Percentiles rank a stretch among this genome's conserved stretches.
Evolutionary conservation across 2,329 filamentous ascomycete genomes (phyloP).

Genomic region (Fusarium sp.): DNA sequence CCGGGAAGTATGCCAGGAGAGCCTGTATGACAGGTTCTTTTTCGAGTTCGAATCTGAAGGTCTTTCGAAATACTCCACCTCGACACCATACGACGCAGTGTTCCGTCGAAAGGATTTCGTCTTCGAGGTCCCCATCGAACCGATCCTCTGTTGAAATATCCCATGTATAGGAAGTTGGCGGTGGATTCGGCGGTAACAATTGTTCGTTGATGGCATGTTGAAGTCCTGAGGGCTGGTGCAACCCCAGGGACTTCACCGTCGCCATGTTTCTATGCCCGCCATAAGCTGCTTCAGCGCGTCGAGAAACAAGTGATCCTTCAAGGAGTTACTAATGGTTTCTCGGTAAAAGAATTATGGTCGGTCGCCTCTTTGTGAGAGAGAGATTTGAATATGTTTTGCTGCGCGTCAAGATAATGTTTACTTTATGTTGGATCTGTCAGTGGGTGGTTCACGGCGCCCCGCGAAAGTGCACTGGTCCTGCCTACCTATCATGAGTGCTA

Average conservation of each 20-base stretch:
- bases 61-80: constrained; percentile 83
- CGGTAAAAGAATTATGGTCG: neutral
- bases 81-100: constrained; percentile 89
- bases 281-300: constrained; percentile 42
- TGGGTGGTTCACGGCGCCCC: constrained; percentile 22
- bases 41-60: constrained; percentile 87
- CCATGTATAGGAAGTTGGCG: constrained; percentile 79
- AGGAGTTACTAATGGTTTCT: constrained; percentile 3
- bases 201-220: constrained; percentile 85
- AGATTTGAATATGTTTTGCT: constrained; percentile 16
- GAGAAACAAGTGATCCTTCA: neutral
- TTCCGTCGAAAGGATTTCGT: constrained; percentile 82
- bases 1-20: constrained; percentile 83
- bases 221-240: constrained; percentile 88
- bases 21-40: constrained; percentile 89
- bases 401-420: constrained; percentile 37
- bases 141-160: constrained; percentile 63
- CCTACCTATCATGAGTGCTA: constrained; percentile 7
- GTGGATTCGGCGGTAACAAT: constrained; percentile 75
- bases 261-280: constrained; percentile 72
- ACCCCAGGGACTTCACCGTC: constrained; percentile 86
- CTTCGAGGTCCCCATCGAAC: constrained; percentile 64
- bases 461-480: constrained; percentile 19
- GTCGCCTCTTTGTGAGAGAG: neutral
- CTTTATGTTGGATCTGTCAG: constrained; percentile 21